Evolutionary conservation across 2,329 filamentous ascomycete genomes (phyloP).

Genomic region (Penicillium frequentans): DNA sequence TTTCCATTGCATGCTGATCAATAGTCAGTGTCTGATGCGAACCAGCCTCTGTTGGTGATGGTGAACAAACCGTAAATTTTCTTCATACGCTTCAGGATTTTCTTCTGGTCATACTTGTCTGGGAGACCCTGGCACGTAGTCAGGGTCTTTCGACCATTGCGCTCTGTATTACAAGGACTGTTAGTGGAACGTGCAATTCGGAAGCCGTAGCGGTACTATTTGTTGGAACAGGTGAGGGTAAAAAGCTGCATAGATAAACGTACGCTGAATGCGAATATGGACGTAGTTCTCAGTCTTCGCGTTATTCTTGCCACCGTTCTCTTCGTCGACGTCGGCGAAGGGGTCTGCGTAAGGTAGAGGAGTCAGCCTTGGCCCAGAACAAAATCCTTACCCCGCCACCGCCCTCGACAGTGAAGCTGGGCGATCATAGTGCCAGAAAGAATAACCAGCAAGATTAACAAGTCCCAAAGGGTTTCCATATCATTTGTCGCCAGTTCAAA

Average conservation of each 20-base stretch:
- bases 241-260: conserved; percentile 40
- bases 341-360: conserved; percentile 67
- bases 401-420: not conserved
- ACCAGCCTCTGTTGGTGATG: not conserved
- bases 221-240: not conserved
- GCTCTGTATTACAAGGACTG: conserved; percentile 61
- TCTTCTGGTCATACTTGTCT: conserved; percentile 99
- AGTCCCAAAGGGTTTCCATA: too few relatives aligned
- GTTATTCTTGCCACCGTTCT: conserved; percentile 85
- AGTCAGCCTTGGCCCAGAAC: conserved; percentile 35
- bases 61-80: conserved; percentile 83
- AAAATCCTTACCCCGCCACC: conserved; percentile 39
- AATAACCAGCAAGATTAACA: not conserved
- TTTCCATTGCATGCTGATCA: conserved; percentile 95
- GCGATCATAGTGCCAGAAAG: too few relatives aligned
- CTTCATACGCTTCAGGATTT: conserved; percentile 99
- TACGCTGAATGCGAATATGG: conserved; percentile 99
- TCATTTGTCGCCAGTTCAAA: not conserved
- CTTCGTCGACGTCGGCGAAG: conserved; percentile 99
- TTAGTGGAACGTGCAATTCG: not conserved
- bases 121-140: conserved; percentile 98
- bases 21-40: conserved; percentile 18
- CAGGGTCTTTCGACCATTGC: conserved; percentile 99
- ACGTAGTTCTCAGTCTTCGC: conserved; percentile 98
- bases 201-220: not conserved